Percentiles rank a stretch among this genome's conserved stretches.
Conservation (phyloP, 2,329 filamentous ascomycete species). For the Venturia oleaginea region DNA sequence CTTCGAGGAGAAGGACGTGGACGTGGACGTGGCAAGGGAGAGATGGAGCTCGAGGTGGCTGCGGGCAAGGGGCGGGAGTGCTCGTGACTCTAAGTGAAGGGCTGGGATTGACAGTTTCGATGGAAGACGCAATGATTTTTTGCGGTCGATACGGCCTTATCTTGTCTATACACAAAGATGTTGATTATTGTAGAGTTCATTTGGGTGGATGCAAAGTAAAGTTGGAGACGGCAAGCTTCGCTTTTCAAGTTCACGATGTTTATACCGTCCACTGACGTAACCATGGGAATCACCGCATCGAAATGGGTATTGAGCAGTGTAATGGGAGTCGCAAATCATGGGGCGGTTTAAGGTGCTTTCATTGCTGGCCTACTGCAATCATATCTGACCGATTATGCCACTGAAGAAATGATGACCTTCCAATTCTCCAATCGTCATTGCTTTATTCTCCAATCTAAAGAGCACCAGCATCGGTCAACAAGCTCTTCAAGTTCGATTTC, state of each 20-base stretch:
- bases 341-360: neutral
- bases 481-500: conserved; percentile 51
- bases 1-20: neutral
- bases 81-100: neutral
- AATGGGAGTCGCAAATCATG: neutral
- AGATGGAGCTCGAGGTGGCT: neutral
- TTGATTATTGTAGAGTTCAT: neutral
- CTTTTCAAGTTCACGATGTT: conserved; percentile 7
- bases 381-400: neutral
- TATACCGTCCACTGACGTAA: neutral
- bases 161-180: neutral
- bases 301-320: neutral
- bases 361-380: neutral
- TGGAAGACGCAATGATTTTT: neutral
- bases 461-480: conserved; percentile 58
- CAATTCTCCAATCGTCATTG: neutral
- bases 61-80: neutral
- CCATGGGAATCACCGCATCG: neutral
- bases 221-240: neutral
- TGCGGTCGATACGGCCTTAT: neutral
- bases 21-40: neutral
- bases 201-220: neutral
- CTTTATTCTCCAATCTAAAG: conserved; percentile 2
- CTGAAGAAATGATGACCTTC: neutral
- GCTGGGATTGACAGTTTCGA: neutral